A percentile compares a stretch with the other conserved stretches of the same genome.
Conservation (phyloP, 805 yeast species). For the Schwanniomyces yamadae region DNA sequence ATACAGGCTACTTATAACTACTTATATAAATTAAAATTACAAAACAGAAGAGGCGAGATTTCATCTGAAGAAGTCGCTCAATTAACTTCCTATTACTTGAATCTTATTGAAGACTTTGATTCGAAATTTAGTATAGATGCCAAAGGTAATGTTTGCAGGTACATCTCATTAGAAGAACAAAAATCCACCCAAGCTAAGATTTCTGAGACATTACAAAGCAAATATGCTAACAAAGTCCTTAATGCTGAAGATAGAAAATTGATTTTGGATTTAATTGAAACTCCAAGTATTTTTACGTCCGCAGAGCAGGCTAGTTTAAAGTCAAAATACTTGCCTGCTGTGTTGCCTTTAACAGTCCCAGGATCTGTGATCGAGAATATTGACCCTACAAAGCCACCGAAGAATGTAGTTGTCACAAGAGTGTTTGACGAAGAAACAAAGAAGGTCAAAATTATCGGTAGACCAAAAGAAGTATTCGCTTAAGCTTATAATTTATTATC, state of each 20-base stretch:
- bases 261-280: conserved; percentile 44
- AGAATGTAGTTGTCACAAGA: conserved; percentile 49
- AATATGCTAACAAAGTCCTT: conserved; percentile 22
- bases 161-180: conserved; percentile 31
- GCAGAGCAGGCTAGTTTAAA: conserved; percentile 40
- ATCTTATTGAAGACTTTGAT: conserved; percentile 43
- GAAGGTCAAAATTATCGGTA: conserved; percentile 51
- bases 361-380: conserved; percentile 38
- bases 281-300: conserved; percentile 39
- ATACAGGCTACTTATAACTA: conserved; percentile 55
- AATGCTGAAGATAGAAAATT: conserved; percentile 38
- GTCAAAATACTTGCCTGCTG: conserved; percentile 52
- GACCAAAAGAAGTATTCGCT: conserved; percentile 50
- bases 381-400: conserved; percentile 43
- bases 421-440: conserved; percentile 61
- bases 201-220: conserved; percentile 16
- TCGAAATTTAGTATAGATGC: conserved; percentile 48
- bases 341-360: conserved; percentile 49
- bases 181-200: conserved; percentile 20
- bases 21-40: conserved; percentile 43
- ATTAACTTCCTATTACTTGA: conserved; percentile 29
- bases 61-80: conserved; percentile 21
- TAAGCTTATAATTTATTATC: neutral
- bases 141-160: conserved; percentile 37
- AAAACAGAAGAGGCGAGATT: conserved; percentile 37